phyloP scores from a whole-genome alignment of 1,284 basidiomycete species.

The Heliocybe sulcata region DNA sequence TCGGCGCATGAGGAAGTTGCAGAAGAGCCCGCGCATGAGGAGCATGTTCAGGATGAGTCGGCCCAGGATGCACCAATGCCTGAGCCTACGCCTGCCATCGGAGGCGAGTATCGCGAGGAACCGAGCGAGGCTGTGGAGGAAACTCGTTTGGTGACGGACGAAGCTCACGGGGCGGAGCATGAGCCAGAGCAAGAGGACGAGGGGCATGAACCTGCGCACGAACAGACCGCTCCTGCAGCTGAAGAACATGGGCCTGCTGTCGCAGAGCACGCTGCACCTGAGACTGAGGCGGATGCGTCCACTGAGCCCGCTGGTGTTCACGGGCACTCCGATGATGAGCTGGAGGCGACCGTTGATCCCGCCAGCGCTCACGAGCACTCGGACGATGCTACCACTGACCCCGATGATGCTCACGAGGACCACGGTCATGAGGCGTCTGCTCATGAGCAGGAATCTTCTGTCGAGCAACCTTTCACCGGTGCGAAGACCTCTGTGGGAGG shows the following conservation, averaged over 20 bases:
- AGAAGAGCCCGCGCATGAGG: conserved; percentile 8
- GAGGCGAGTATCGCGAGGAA: conserved; percentile 12
- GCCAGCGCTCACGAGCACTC: too few relatives aligned
- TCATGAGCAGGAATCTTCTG: neutral
- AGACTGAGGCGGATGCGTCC: conserved; percentile 1
- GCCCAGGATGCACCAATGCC: conserved; percentile 13
- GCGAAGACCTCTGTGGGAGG: conserved; percentile 10
- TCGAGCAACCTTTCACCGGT: conserved; percentile 5
- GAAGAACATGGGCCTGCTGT: neutral
- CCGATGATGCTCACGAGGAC: neutral
- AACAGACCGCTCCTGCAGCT: conserved; percentile 7
- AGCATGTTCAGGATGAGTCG: conserved; percentile 10
- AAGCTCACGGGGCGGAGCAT: conserved; percentile 11
- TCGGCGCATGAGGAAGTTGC: neutral
- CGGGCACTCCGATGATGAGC: neutral
- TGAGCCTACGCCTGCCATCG: conserved; percentile 15
- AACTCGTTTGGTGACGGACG: conserved; percentile 12
- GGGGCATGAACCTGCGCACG: conserved; percentile 2
- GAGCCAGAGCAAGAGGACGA: conserved; percentile 9
- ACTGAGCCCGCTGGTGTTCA: neutral
- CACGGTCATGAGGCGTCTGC: neutral
- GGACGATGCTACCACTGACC: neutral
- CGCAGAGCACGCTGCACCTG: neutral
- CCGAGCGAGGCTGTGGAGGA: conserved; percentile 6
- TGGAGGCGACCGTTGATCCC: too few relatives aligned